These are phyloP conservation scores for Starmerella stigmatis DNA, from an alignment of 805 yeast species.

Conservation along the genomic window DNA sequence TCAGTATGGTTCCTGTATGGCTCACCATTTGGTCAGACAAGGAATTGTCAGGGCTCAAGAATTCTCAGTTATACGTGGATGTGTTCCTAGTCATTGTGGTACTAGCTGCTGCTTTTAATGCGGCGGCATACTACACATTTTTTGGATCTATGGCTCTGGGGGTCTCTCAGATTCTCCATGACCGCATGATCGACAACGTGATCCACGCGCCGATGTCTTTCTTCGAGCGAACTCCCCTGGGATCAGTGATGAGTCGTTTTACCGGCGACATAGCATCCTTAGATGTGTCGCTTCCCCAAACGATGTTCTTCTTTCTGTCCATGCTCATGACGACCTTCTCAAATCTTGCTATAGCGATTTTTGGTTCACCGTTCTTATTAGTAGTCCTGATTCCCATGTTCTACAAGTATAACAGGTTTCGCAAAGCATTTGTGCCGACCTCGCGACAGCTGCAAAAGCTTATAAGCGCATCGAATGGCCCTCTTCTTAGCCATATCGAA, in stretches of 20 bases:
- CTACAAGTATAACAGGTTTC: constrained; percentile 50
- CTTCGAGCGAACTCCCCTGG: constrained; percentile 90
- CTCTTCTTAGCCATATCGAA: constrained; percentile 63
- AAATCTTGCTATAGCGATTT: constrained; percentile 47
- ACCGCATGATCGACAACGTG: constrained; percentile 58
- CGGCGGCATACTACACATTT: constrained; percentile 11
- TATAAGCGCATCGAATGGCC: constrained; percentile 51
- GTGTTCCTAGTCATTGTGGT: constrained; percentile 16
- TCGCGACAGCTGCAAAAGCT: constrained; percentile 65
- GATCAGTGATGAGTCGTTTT: constrained; percentile 78
- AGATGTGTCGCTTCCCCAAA: constrained; percentile 50
- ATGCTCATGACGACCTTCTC: constrained; percentile 26
- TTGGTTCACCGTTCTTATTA: constrained; percentile 75
- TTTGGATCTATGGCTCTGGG: constrained; percentile 15
- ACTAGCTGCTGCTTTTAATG: constrained; percentile 6
- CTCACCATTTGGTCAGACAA: constrained; percentile 22
- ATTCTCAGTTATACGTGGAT: constrained; percentile 16
- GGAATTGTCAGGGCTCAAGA: constrained; percentile 14
- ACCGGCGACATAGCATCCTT: constrained; percentile 78
- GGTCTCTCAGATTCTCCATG: constrained; percentile 36
- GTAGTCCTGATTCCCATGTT: constrained; percentile 56
- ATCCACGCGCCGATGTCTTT: constrained; percentile 85
- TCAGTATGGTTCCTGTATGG: constrained; percentile 19
- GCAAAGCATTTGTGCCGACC: constrained; percentile 47
- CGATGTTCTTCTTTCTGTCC: constrained; percentile 30